phyloP scores from a whole-genome alignment of 495 filamentous ascomycete genomes.

The Aspergillus panamensis region DNA sequence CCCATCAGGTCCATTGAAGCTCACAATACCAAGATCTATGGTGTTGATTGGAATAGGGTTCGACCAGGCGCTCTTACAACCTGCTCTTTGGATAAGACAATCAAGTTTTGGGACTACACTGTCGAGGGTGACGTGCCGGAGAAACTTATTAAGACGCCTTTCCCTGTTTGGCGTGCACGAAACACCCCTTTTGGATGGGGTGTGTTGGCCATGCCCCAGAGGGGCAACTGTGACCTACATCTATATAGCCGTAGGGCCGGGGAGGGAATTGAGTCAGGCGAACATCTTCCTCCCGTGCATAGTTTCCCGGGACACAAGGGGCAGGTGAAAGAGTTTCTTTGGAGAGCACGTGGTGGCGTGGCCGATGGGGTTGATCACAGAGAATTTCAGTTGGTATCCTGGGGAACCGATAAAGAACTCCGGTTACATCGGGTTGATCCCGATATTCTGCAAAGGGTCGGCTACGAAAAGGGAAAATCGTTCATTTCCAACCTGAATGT shows the following conservation, averaged over 20 bases:
- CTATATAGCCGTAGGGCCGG: conserved; percentile 70
- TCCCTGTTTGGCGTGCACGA: conserved; percentile 89
- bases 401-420: conserved; percentile 82
- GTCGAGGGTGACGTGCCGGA: conserved; percentile 61
- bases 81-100: conserved; percentile 85
- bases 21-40: conserved; percentile 94
- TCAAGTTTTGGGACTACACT: conserved; percentile 90
- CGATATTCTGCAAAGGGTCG: conserved; percentile 64
- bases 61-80: conserved; percentile 69
- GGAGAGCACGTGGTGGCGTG: conserved; percentile 74
- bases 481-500: conserved; percentile 64
- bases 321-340: conserved; percentile 91
- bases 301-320: conserved; percentile 79
- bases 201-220: conserved; percentile 86
- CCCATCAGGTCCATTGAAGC: conserved; percentile 81
- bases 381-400: conserved; percentile 91
- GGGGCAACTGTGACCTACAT: conserved; percentile 77
- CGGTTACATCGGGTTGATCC: conserved; percentile 72
- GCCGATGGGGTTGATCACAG: conserved; percentile 74
- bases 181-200: conserved; percentile 91
- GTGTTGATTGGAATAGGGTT: conserved; percentile 88
- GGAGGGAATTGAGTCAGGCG: conserved; percentile 43
- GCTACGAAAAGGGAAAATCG: conserved; percentile 66
- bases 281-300: conserved; percentile 56
- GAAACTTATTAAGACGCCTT: conserved; percentile 71